These are phyloP conservation scores for Musa balbisiana DNA, from an alignment of 202 grass and related monocot species.

Conservation along the genomic window DNA sequence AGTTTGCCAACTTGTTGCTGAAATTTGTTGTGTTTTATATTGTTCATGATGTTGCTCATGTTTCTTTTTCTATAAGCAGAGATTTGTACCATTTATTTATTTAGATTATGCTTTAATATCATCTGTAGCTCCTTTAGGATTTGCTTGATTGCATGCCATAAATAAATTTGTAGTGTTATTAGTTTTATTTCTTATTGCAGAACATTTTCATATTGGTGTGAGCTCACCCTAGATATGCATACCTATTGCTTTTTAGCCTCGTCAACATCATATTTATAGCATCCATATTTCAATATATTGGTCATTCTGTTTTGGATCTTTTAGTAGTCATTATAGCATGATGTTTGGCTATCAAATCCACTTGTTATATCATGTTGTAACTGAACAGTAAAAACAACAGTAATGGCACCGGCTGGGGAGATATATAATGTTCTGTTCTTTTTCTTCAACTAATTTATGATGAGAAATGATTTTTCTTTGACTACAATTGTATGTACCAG, in stretches of 20 bases:
- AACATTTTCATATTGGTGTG: not conserved
- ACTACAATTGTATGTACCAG: not conserved
- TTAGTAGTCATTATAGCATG: not conserved
- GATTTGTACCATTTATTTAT: not conserved
- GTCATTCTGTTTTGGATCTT: not conserved
- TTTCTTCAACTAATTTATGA: not conserved
- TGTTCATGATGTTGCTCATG: not conserved
- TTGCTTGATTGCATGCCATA: not conserved
- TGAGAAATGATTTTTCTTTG: not conserved
- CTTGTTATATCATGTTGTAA: not conserved
- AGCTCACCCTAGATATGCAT: not conserved
- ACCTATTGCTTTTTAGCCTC: not conserved
- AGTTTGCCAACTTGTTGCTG: constrained; percentile 8
- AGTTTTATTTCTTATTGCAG: not conserved
- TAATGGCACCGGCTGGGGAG: not conserved
- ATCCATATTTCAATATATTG: not conserved
- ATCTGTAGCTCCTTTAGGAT: not conserved
- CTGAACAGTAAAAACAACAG: not conserved
- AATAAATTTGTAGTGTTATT: not conserved
- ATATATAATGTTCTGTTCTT: not conserved
- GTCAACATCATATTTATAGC: not conserved
- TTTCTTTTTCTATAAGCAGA: not conserved
- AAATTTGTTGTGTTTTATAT: constrained; percentile 23
- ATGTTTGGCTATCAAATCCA: not conserved
- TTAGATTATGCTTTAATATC: not conserved